Conservation (phyloP, 352 stramenopile genomes). For the Phytophthora tubulina region DNA sequence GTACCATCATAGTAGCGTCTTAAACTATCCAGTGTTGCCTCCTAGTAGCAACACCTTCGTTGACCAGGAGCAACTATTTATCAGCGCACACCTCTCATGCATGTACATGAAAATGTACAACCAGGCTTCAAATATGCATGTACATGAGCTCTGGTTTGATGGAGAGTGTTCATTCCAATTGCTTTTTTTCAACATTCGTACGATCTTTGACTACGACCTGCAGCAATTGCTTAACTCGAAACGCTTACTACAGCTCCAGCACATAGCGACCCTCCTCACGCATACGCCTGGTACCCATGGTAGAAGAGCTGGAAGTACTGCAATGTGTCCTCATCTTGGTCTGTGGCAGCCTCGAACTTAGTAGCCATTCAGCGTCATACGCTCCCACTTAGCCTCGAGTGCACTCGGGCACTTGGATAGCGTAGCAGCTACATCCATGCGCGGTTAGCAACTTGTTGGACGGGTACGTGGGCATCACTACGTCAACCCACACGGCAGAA, state of each 20-base stretch:
- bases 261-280: conserved; percentile 84
- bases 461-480: conserved; percentile 59
- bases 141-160: too few species aligned
- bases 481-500: conserved; percentile 67
- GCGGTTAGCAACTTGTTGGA: conserved; percentile 47
- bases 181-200: conserved; percentile 4
- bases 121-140: too few species aligned
- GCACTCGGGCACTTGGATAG: conserved; percentile 59
- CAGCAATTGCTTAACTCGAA: not conserved
- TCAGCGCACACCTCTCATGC: too few species aligned
- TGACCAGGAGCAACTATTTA: too few species aligned
- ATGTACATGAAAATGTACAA: too few species aligned
- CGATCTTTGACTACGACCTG: too few species aligned
- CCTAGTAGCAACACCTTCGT: too few species aligned
- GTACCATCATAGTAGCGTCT: too few species aligned
- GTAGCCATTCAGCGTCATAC: conserved; percentile 83
- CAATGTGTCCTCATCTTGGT: conserved; percentile 63
- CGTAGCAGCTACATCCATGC: conserved; percentile 47
- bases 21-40: too few species aligned
- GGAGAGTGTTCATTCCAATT: too few species aligned
- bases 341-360: conserved; percentile 42
- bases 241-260: conserved; percentile 84
- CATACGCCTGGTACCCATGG: conserved; percentile 85
- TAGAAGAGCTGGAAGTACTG: conserved; percentile 87
- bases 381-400: conserved; percentile 77